These are phyloP conservation scores for Pestalotiopsis sp. DNA, from an alignment of 2,329 filamentous ascomycete species.

Conservation along the genomic window DNA sequence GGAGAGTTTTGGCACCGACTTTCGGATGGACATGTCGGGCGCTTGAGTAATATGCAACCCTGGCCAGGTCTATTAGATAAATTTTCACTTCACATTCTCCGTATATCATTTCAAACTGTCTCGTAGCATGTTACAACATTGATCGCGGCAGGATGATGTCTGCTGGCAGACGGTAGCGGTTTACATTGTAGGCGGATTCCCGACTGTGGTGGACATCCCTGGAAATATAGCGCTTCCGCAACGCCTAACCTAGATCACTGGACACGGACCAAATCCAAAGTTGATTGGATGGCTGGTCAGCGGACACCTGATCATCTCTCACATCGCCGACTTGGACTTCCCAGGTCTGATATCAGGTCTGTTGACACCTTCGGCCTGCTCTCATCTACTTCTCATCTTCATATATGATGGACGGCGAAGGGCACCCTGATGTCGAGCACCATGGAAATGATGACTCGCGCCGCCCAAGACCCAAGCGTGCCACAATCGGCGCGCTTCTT, in stretches of 20 bases:
- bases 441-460: neutral
- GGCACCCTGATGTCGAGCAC: neutral
- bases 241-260: neutral
- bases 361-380: neutral
- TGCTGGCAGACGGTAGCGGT: no score
- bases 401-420: neutral
- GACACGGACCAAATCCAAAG: neutral
- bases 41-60: no score
- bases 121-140: no score
- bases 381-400: neutral
- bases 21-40: no score
- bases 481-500: conserved; percentile 31
- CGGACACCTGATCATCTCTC: neutral
- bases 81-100: no score
- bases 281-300: neutral
- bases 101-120: no score
- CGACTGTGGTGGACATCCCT: neutral
- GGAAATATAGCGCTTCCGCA: no score
- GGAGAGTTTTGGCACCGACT: neutral
- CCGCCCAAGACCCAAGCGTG: neutral
- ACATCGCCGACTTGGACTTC: neutral
- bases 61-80: no score
- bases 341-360: neutral
- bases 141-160: no score
- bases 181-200: neutral